Evolutionary conservation across 768 basidiomycete genomes (phyloP), one percentile per base, ranked within the genome.

Genomic region (Russula sp.): DNA sequence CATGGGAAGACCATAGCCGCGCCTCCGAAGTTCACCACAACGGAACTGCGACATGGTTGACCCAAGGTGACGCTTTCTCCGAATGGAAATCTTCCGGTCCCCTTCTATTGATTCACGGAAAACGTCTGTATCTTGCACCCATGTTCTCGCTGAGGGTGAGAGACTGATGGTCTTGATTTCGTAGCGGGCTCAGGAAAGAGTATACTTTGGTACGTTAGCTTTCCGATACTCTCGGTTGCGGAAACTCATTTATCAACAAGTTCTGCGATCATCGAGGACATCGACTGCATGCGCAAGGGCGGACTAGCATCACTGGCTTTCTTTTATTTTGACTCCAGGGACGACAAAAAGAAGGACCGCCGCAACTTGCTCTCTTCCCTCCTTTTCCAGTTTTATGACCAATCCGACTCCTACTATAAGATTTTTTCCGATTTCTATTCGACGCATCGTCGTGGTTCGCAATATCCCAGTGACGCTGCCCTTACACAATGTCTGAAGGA

Each of bases 31-130:
- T 14, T 27, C 50, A 32, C 40, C 48, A 47, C 11, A 35, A 1
- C 14, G 40, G 40, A 44, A 59, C 50, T 4, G 31, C 58, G 31
- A 11, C 40, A 34, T 59, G 58, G 58, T 59, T 59, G 20, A n/a
- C 34, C 13, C 4, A 34, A 5, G 40, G 50, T 7, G 8, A 34
- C 5, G 13, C 40, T 1, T 52, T 32, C 13, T 3, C 18, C 27
- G 22, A 52, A 42, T 59, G 58, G 58, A 59, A 52, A 34, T 32
- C 31, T 3, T 51, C 58, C 9, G 40, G 32, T 32, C 44, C 50
- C 3, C 50, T 22, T 16, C 44, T 59, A 52, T 59, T 50, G 58
- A 35, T 59, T 22, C 31, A 44, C 18, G 58, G 50, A 51, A 59
- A 59, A 32, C 58, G 50, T 59, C 39, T 34, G 3, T 44, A 6